Evolutionary conservation across 2,329 filamentous ascomycete genomes (phyloP), one percentile per base, ranked within the genome.

Genomic region (Biscogniauxia sp.): DNA sequence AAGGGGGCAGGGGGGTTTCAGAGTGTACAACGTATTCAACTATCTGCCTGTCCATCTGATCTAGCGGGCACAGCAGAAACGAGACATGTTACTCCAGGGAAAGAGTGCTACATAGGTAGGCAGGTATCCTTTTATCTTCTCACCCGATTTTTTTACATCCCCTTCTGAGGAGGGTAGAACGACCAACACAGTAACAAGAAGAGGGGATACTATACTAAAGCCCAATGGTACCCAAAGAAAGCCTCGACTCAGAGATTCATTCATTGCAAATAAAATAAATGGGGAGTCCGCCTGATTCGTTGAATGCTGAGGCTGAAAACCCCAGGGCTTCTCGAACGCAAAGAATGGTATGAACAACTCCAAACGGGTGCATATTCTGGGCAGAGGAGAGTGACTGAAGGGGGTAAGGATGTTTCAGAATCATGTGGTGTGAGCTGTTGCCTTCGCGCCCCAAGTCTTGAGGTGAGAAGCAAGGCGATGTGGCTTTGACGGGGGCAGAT

Each of bases 181-280:
- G 23, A 50, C 23, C 49, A 60, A 45, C 53, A 55, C 11, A 60
- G 26, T 53, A 41, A 41, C 37, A 58, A 56, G 53, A 55, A n/a
- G 32, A 41, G 52, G 32, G 7, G 20, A 20, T 23, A 51, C n/a
- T 32, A 55, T 50, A 56, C 54, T 51, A 25, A 20, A 49, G 25
- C 32, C 54, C 56, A 55, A 49, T 56, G 54, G 26, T 57, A 54
- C 55, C 57, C 20, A 53, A 59, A n/a, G 28, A 60, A 23, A 23
- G 37, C 45, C 51, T 57, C 41, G 17, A 37, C 49, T 37, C 41
- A 9, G 54, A 41, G 55, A 53, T 15, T 61, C 20, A 51, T 57
- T 57, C 61, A 59, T 53, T 59, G 59, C 58, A 52, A 52, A 20
- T 50, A 19, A 59, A 52, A 45, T 50, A 59, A 62, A 64, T 52